These are phyloP conservation scores for Cladosporium oxysporum DNA, from an alignment of 2,329 filamentous ascomycete species.

Conservation along the genomic window DNA sequence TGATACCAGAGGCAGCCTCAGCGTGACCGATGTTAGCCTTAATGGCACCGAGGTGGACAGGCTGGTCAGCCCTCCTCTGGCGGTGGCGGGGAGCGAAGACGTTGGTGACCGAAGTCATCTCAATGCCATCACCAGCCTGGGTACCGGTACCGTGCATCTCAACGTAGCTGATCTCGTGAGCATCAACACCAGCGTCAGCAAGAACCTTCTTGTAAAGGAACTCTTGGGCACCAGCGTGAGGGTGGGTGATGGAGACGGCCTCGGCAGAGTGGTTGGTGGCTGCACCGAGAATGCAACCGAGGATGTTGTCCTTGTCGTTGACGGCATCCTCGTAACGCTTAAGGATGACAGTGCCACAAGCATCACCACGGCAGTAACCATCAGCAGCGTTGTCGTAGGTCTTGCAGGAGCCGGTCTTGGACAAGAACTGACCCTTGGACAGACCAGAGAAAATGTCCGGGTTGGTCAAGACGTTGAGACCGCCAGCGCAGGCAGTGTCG, in stretches of 20 bases:
- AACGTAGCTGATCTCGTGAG: conserved; percentile 76
- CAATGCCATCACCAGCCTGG: conserved; percentile 78
- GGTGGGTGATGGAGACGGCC: conserved; percentile 57
- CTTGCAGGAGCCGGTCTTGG: conserved; percentile 74
- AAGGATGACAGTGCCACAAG: conserved; percentile 71
- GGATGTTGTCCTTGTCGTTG: conserved; percentile 68
- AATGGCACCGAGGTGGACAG: conserved; percentile 56
- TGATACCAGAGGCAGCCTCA: conserved; percentile 57
- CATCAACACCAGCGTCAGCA: conserved; percentile 71
- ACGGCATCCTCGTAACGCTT: conserved; percentile 80
- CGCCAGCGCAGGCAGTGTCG: conserved; percentile 78
- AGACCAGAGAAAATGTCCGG: conserved; percentile 77
- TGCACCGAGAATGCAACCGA: conserved; percentile 74
- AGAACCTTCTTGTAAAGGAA: conserved; percentile 70
- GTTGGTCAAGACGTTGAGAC: conserved; percentile 76
- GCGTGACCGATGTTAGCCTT: conserved; percentile 59
- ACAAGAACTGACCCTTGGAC: conserved; percentile 75
- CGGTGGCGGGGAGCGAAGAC: conserved; percentile 59
- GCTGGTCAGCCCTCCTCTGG: conserved; percentile 51
- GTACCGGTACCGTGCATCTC: conserved; percentile 92
- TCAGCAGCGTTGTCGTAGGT: conserved; percentile 80
- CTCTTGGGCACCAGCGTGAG: conserved; percentile 75
- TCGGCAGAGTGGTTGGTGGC: conserved; percentile 67
- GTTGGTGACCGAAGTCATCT: conserved; percentile 75
- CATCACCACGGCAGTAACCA: conserved; percentile 80